Evolutionary conservation across 2,329 filamentous ascomycete species (phyloP).

Genomic region (Colletotrichum neosansevieriae): DNA sequence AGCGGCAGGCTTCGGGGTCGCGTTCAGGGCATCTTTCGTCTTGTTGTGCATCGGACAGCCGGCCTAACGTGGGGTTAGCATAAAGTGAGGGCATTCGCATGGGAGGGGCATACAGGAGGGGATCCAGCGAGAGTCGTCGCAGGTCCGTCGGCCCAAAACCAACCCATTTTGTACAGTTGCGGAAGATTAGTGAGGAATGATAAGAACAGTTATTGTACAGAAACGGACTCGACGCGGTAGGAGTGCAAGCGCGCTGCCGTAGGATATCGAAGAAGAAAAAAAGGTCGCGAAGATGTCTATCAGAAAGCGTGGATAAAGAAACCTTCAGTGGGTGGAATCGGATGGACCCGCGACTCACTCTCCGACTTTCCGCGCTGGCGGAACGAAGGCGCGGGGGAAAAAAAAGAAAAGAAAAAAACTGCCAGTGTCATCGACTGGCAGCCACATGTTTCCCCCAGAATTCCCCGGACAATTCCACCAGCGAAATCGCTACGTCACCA

Average conservation of each 20-base stretch:
- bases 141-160: conserved; percentile 71
- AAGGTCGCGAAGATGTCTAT: conserved; percentile 24
- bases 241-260: not conserved
- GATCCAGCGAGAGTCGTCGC: conserved; percentile 45
- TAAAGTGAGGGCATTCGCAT: not conserved
- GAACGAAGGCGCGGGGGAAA: not conserved
- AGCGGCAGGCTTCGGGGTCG: conserved; percentile 44
- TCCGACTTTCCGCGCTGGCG: conserved; percentile 14
- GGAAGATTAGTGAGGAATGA: not conserved
- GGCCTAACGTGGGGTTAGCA: conserved; percentile 54
- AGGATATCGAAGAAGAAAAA: conserved; percentile 22
- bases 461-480: conserved; percentile 46
- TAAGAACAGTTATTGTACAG: conserved; percentile 6
- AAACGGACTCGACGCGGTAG: not conserved
- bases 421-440: conserved; percentile 14
- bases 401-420: not conserved
- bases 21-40: conserved; percentile 61
- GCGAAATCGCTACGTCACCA: conserved; percentile 47
- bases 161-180: conserved; percentile 61
- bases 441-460: conserved; percentile 35
- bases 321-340: conserved; percentile 19
- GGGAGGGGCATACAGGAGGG: conserved; percentile 54
- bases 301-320: conserved; percentile 17
- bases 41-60: conserved; percentile 70
- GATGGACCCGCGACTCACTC: conserved; percentile 27